These are phyloP conservation scores for Piloderma croceum DNA, from an alignment of 768 basidiomycete genomes.

Conservation along the genomic window DNA sequence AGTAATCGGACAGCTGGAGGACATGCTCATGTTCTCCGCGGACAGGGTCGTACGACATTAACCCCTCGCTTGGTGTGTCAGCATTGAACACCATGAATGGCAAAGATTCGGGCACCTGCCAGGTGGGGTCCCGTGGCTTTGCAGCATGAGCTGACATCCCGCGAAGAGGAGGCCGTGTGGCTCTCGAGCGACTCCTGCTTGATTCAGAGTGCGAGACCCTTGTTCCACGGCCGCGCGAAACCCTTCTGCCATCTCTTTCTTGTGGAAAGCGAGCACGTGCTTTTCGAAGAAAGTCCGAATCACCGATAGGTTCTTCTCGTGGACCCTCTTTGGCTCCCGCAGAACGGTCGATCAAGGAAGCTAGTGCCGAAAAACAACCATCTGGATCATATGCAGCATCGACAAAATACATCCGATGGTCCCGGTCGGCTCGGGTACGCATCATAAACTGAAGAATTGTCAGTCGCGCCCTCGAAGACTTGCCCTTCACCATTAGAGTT, in stretches of 20 bases:
- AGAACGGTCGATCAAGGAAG: constrained; percentile 54
- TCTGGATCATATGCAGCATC: constrained; percentile 49
- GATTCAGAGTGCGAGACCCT: constrained; percentile 39
- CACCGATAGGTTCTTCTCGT: constrained; percentile 5
- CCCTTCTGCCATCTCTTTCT: constrained; percentile 46
- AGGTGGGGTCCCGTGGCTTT: constrained; percentile 47
- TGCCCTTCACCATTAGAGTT: constrained; percentile 38
- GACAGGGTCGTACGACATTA: constrained; percentile 58
- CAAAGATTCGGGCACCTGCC: constrained; percentile 63
- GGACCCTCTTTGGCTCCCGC: not conserved
- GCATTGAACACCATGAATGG: constrained; percentile 51
- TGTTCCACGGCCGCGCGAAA: constrained; percentile 48
- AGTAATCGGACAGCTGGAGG: constrained; percentile 72
- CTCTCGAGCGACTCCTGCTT: constrained; percentile 62
- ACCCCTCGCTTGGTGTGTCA: constrained; percentile 61
- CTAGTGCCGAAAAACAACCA: constrained; percentile 52
- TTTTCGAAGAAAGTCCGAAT: constrained; percentile 31
- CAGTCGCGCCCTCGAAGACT: constrained; percentile 57
- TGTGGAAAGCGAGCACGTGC: constrained; percentile 44
- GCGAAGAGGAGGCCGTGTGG: constrained; percentile 27
- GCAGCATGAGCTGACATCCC: constrained; percentile 13
- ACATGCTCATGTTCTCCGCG: constrained; percentile 39
- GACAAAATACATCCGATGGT: constrained; percentile 77
- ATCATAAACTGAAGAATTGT: constrained; percentile 81
- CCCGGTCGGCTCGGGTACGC: constrained; percentile 82